Conservation (phyloP, 1,284 basidiomycete genomes). For the Trametes versicolor region DNA sequence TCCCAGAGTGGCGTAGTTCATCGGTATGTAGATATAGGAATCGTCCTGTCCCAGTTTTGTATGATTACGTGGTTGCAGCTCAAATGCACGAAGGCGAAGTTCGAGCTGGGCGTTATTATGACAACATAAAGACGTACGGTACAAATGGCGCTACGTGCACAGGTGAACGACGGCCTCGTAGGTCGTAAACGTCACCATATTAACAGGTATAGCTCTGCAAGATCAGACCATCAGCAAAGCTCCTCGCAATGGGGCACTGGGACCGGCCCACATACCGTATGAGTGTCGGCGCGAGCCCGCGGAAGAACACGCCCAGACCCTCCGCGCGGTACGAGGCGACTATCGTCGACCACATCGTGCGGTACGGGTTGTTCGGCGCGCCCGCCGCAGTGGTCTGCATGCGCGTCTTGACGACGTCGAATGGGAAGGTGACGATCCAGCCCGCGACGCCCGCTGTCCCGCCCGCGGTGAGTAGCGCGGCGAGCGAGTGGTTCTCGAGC, state of each 20-base stretch:
- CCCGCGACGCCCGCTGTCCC: constrained; percentile 79
- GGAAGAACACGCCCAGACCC: constrained; percentile 75
- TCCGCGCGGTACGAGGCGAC: constrained; percentile 70
- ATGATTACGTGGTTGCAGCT: too few relatives aligned
- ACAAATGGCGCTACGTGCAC: constrained; percentile 40
- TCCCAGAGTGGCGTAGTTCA: too few relatives aligned
- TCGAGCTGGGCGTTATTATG: too few relatives aligned
- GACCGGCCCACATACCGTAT: constrained; percentile 77
- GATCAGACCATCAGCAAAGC: neutral
- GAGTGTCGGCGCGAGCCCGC: constrained; percentile 81
- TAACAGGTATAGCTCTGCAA: constrained; percentile 61
- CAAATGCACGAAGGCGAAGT: too few relatives aligned
- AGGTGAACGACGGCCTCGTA: constrained; percentile 58
- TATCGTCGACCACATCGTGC: constrained; percentile 65
- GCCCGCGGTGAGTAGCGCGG: constrained; percentile 77
- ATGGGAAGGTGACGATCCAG: constrained; percentile 82
- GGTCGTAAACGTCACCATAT: constrained; percentile 64
- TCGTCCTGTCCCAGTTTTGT: too few relatives aligned
- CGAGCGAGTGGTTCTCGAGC: constrained; percentile 59
- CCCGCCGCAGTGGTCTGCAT: constrained; percentile 66
- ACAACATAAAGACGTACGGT: constrained; percentile 5
- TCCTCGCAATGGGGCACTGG: neutral
- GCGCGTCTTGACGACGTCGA: constrained; percentile 89
- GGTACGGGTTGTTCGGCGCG: constrained; percentile 72
- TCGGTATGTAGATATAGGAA: too few relatives aligned